Evolutionary conservation across 495 filamentous ascomycete genomes (phyloP).

Genomic region (Apiosordaria backusii): DNA sequence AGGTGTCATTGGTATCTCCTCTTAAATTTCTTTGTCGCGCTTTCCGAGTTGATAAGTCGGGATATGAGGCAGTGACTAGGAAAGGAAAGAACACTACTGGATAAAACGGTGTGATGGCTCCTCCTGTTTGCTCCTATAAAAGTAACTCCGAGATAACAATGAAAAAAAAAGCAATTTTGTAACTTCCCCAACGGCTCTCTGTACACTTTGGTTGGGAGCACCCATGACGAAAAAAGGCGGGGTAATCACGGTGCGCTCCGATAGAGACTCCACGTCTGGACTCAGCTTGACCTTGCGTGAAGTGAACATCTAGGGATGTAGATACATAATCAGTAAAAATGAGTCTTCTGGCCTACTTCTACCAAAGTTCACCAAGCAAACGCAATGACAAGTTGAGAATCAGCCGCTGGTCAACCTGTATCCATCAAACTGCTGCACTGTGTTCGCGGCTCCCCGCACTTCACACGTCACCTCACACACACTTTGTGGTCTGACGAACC

Average conservation of each 20-base stretch:
- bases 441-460: background rate
- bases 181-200: background rate
- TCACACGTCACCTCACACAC: background rate
- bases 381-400: background rate
- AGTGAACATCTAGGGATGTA: background rate
- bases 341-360: background rate
- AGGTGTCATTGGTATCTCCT: constrained; percentile 82
- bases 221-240: background rate
- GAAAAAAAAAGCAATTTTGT: background rate
- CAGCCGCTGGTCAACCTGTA: background rate
- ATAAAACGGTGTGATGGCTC: background rate
- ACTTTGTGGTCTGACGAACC: background rate
- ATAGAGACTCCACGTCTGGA: background rate
- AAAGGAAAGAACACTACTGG: background rate
- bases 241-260: background rate
- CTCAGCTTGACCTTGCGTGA: background rate
- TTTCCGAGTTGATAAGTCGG: background rate
- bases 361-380: background rate
- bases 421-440: background rate
- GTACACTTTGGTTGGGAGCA: background rate
- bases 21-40: constrained; percentile 30
- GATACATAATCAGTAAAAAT: background rate
- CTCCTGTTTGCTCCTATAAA: background rate
- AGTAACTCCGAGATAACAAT: background rate
- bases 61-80: background rate